A percentile compares a stretch with the other conserved stretches of the same genome.
Conservation (phyloP, 164 flowering plant genomes). For the Aristolochia californica region DNA sequence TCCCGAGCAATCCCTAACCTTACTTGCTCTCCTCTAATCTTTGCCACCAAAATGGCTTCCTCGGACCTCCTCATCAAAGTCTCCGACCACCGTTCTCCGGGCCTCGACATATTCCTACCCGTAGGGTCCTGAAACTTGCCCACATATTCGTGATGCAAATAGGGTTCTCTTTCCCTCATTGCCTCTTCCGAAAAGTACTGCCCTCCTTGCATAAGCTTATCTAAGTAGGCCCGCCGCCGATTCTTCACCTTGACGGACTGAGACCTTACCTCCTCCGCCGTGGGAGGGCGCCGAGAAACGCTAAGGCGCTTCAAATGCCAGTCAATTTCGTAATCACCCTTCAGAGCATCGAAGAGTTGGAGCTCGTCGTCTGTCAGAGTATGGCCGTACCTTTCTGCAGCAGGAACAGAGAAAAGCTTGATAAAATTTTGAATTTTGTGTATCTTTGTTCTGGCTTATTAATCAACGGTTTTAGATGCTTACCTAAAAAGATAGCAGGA, state of each 20-base stretch:
- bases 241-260: slow-evolving; percentile 63
- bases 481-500: slow-evolving; percentile 81
- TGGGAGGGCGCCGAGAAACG: slow-evolving; percentile 54
- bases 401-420: neutral
- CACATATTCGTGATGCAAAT: slow-evolving; percentile 80
- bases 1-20: slow-evolving; percentile 70
- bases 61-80: slow-evolving; percentile 72
- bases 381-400: slow-evolving; percentile 70
- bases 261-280: slow-evolving; percentile 36
- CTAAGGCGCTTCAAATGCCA: slow-evolving; percentile 73
- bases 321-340: slow-evolving; percentile 63
- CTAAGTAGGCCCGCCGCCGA: slow-evolving; percentile 67
- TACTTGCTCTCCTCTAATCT: slow-evolving; percentile 81
- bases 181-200: slow-evolving; percentile 91
- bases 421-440: no score
- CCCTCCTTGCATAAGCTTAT: slow-evolving; percentile 52
- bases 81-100: slow-evolving; percentile 96
- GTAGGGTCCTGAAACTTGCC: slow-evolving; percentile 83
- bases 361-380: slow-evolving; percentile 53
- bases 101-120: slow-evolving; percentile 68
- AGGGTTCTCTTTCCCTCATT: slow-evolving; percentile 97
- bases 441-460: neutral
- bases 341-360: slow-evolving; percentile 43
- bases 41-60: slow-evolving; percentile 69
- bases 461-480: slow-evolving; percentile 1